These are phyloP conservation scores for Aaosphaeria pasadenensis DNA, from an alignment of 2,329 filamentous ascomycete species.

Conservation along the genomic window DNA sequence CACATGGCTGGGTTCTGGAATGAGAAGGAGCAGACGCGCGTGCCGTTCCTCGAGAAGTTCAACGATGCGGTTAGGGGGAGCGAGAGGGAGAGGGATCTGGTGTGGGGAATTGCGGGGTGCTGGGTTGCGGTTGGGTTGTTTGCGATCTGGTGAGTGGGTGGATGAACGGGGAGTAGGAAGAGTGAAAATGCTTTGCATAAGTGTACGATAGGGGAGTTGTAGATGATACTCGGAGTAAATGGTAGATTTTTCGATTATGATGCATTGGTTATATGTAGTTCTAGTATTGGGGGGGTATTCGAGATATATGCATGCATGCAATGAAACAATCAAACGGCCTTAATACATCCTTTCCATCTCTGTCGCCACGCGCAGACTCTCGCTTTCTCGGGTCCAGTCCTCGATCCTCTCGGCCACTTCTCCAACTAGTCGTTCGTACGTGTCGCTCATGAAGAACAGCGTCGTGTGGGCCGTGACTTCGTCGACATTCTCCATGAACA, in stretches of 20 bases:
- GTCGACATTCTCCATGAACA: constrained; percentile 80
- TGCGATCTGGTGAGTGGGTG: neutral
- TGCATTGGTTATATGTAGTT: too few species aligned
- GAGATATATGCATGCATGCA: too few species aligned
- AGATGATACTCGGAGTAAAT: too few species aligned
- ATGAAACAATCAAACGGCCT: too few species aligned
- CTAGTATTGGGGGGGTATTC: too few species aligned
- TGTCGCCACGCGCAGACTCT: constrained; percentile 25
- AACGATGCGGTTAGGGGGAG: constrained; percentile 32
- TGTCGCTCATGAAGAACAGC: constrained; percentile 70
- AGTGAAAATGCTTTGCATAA: neutral
- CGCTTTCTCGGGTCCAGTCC: constrained; percentile 67
- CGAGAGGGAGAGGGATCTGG: neutral
- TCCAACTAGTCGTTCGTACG: constrained; percentile 74
- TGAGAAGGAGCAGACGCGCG: constrained; percentile 18
- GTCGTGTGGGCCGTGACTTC: constrained; percentile 84
- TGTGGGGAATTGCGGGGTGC: neutral
- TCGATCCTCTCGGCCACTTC: constrained; percentile 67
- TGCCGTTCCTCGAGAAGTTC: constrained; percentile 35
- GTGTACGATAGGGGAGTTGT: too few species aligned
- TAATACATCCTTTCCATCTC: constrained; percentile 18
- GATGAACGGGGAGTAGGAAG: neutral
- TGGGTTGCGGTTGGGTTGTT: neutral
- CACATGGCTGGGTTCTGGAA: constrained; percentile 2
- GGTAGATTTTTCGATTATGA: too few species aligned